Base-by-base conservation (phyloP, 2,329 filamentous ascomycete species). In the Aspergillus pseudonomiae region DNA sequence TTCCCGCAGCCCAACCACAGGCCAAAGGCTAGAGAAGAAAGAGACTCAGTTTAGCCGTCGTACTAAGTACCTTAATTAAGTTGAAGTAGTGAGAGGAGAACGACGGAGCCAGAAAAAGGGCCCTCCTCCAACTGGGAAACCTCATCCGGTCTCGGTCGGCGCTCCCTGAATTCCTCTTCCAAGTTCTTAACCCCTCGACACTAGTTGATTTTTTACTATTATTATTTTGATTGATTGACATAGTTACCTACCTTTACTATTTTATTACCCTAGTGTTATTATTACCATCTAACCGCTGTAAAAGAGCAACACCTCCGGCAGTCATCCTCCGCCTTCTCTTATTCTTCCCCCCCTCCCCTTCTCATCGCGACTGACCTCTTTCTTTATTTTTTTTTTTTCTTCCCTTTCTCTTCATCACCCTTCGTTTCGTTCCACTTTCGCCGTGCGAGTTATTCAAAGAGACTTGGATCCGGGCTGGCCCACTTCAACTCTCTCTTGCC, bases 401-500 rank as follows among this genome's bases (percentile, higher is more conserved):
- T 67, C 50, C 10, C 34, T 65, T 63, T 63, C 59, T 63, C 59
- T 64, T 65, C 57, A 65, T 56, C 63, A 64, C 53, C 63, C 60
- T 67, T 68, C 66, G 64, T 70, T 70, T 69, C 60, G 52, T 64
- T 68, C 66, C 61, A 65, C 66, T 73, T 74, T 75, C 76, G 74
- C 75, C 75, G 74, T 73, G 73, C 73, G 75, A 74, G 69, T 65
- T 68, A 67, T 65, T 66, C 63, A 61, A 69, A 73, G 71, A 74
- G 73, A 69, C 68, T 69, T 71, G 66, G 65, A 70, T 71, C 68
- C 63, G 69, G 75, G 76, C 75, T 75, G 75, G 76, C 71, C 76
- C 74, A 74, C 71, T 75, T 73, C 68, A 71, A 66, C 69, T 73
- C 68, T 77, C 69, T 67, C 45, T 75, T 72, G 70, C 66, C 67